These are phyloP conservation scores for Diaporthe velutina DNA, from an alignment of 2,329 filamentous ascomycete genomes.

Conservation along the genomic window DNA sequence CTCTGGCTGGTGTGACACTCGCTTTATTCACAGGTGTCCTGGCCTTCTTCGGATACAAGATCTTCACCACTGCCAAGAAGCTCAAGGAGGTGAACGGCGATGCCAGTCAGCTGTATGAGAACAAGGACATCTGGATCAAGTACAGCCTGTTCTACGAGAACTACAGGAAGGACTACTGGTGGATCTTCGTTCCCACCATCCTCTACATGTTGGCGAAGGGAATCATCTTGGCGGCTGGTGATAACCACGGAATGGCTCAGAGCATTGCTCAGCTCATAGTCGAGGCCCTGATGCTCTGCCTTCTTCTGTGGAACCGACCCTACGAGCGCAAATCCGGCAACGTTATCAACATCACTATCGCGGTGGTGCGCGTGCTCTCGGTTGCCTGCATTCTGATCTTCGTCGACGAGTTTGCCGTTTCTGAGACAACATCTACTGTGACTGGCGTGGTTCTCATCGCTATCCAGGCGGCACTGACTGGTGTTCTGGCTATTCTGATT, in stretches of 20 bases:
- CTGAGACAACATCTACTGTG: conserved; percentile 92
- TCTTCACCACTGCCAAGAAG: conserved; percentile 80
- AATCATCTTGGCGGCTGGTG: conserved; percentile 83
- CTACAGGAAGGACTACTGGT: conserved; percentile 96
- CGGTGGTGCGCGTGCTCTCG: conserved; percentile 88
- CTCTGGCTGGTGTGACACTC: conserved; percentile 85
- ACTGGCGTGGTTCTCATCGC: conserved; percentile 93
- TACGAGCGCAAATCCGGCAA: conserved; percentile 90
- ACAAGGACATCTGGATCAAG: conserved; percentile 92
- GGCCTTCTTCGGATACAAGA: conserved; percentile 86
- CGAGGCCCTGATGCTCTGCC: conserved; percentile 81
- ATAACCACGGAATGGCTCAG: conserved; percentile 88
- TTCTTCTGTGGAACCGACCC: conserved; percentile 88
- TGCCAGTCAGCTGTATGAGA: conserved; percentile 79
- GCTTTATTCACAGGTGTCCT: conserved; percentile 84
- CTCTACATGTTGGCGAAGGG: conserved; percentile 93
- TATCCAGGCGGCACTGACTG: conserved; percentile 89
- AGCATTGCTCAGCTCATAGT: conserved; percentile 83
- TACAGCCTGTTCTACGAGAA: conserved; percentile 98
- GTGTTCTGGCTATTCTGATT: conserved; percentile 86
- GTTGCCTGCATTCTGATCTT: conserved; percentile 92
- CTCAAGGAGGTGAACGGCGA: conserved; percentile 84
- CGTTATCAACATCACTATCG: conserved; percentile 93
- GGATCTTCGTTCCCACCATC: conserved; percentile 92
- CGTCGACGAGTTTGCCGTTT: conserved; percentile 90